These are phyloP conservation scores for Xylariaceae sp. DNA, from an alignment of 2,329 filamentous ascomycete genomes.

Conservation along the genomic window DNA sequence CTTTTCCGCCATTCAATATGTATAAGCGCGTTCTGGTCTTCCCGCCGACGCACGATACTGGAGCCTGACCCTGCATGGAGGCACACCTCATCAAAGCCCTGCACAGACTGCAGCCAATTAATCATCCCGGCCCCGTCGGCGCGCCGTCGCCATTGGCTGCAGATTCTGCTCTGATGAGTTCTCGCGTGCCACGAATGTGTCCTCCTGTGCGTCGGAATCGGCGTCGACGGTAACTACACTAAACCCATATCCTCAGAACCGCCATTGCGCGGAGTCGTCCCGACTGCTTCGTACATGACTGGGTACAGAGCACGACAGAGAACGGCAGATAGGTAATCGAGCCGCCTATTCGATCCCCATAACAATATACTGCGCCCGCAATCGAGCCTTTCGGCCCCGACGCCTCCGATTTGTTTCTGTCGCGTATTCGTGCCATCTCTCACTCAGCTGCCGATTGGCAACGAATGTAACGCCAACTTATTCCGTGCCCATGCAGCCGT, in stretches of 20 bases:
- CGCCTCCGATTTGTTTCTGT: neutral
- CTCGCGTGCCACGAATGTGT: neutral
- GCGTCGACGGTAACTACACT: neutral
- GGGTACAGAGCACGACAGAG: too few species aligned
- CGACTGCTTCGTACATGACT: neutral
- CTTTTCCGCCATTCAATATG: slow-evolving; percentile 12
- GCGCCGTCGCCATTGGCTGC: slow-evolving; percentile 9
- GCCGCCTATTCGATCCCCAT: neutral
- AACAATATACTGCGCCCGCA: neutral
- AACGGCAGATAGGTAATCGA: neutral
- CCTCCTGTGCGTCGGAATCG: neutral
- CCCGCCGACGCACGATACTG: slow-evolving; percentile 1
- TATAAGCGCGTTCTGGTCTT: neutral
- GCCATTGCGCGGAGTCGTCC: neutral
- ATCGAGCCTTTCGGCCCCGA: neutral
- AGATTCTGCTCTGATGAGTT: neutral
- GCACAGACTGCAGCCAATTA: slow-evolving; percentile 14
- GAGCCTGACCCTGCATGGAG: slow-evolving; percentile 19
- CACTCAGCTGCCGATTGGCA: neutral
- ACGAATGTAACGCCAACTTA: neutral
- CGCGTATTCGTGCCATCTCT: neutral
- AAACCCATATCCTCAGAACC: neutral
- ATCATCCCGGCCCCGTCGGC: slow-evolving; percentile 6
- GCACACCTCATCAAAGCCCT: slow-evolving; percentile 20
- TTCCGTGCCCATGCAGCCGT: neutral